Conservation (phyloP, 75 land plant genomes). For the Pseudotsuga menziesii region DNA sequence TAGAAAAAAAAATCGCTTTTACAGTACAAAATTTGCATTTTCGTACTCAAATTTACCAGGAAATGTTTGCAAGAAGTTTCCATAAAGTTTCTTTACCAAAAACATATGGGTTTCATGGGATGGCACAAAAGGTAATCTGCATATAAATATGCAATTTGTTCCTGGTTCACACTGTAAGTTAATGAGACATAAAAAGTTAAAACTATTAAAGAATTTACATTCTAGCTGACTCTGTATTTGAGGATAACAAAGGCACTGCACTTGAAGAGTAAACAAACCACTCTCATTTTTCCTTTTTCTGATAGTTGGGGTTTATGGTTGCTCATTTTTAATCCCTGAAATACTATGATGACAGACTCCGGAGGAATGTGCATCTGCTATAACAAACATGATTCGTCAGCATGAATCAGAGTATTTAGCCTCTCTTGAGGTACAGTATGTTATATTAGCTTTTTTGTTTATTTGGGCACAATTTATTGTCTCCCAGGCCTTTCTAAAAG, state of each 20-base stretch:
- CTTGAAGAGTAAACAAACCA: not conserved
- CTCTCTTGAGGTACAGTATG: constrained; percentile 72
- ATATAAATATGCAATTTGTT: not conserved
- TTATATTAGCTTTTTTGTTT: not conserved
- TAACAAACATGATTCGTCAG: constrained; percentile 64
- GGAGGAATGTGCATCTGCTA: constrained; percentile 57
- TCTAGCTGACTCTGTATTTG: not conserved
- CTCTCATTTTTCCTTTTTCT: too few species aligned
- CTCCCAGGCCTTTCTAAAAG: not conserved
- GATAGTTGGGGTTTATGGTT: too few species aligned
- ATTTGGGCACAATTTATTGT: not conserved
- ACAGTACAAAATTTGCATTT: too few species aligned
- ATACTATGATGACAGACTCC: constrained; percentile 50
- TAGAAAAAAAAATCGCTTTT: too few species aligned
- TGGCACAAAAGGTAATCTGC: not conserved
- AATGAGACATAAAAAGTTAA: not conserved
- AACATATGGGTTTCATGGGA: too few species aligned
- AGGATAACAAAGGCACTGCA: not conserved
- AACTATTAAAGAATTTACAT: not conserved
- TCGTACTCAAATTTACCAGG: too few species aligned
- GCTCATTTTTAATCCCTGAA: not conserved
- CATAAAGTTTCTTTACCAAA: too few species aligned
- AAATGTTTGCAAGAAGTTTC: too few species aligned
- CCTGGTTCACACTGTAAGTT: not conserved
- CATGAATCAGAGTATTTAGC: constrained; percentile 82